Evolutionary conservation across 1,139 yeast species (phyloP).

Genomic region (Hemisphaericaspora lyxosophila): DNA sequence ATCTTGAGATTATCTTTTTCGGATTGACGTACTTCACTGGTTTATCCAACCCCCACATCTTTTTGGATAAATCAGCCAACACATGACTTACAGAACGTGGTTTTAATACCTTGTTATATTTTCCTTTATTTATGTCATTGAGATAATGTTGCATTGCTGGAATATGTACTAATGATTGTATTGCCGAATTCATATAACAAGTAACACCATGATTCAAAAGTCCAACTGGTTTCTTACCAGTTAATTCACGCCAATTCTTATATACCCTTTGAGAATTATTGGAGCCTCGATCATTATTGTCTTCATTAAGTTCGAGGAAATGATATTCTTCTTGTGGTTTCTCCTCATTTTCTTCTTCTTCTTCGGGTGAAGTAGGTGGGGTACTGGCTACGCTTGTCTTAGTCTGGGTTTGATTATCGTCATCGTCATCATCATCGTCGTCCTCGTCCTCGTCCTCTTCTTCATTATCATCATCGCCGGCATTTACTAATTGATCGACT

Average conservation of each 20-base stretch:
- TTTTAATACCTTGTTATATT: slow-evolving; percentile 44
- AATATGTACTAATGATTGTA: slow-evolving; percentile 84
- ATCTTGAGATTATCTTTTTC: slow-evolving; percentile 63
- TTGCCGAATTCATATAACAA: slow-evolving; percentile 93
- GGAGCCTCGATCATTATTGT: slow-evolving; percentile 55
- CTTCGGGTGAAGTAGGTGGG: slow-evolving; percentile 47
- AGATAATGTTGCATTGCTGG: slow-evolving; percentile 90
- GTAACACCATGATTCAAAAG: slow-evolving; percentile 91
- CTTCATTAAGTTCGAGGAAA: slow-evolving; percentile 54
- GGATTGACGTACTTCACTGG: slow-evolving; percentile 60
- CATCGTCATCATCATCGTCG: slow-evolving; percentile 18
- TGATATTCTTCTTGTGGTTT: slow-evolving; percentile 2
- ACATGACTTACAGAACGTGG: slow-evolving; percentile 66
- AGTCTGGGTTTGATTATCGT: neutral
- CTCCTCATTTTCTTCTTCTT: slow-evolving; percentile 12
- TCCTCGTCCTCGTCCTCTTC: slow-evolving; percentile 28
- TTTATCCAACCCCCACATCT: slow-evolving; percentile 58
- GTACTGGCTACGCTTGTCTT: slow-evolving; percentile 31
- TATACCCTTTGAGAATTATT: slow-evolving; percentile 52
- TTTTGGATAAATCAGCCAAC: slow-evolving; percentile 67
- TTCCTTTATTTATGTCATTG: slow-evolving; percentile 57
- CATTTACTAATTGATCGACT: slow-evolving; percentile 25
- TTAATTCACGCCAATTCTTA: slow-evolving; percentile 59
- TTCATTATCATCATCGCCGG: slow-evolving; percentile 17
- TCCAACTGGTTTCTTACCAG: slow-evolving; percentile 62